Conservation (phyloP, 2,329 filamentous ascomycete genomes). For the Xylaria sp. region DNA sequence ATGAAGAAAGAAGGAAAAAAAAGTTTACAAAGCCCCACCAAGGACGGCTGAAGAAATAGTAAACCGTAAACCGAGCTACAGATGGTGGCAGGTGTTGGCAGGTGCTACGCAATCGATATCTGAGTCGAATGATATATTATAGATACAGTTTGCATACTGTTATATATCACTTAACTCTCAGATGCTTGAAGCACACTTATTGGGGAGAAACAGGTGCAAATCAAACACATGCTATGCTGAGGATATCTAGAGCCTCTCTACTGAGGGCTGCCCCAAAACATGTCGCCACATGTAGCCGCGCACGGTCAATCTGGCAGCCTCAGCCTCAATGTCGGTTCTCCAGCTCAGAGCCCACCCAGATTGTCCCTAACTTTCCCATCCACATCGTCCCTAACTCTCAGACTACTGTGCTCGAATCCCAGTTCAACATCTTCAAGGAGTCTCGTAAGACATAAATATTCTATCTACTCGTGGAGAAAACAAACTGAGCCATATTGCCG, state of each 20-base stretch:
- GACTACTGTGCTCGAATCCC: neutral
- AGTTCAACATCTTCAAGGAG: constrained; percentile 37
- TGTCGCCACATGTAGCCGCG: neutral
- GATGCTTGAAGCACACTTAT: neutral
- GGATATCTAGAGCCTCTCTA: neutral
- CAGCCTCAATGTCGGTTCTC: constrained; percentile 15
- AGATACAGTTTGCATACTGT: neutral
- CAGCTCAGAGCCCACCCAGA: constrained; percentile 8
- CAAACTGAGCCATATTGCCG: constrained; percentile 8
- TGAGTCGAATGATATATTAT: constrained; percentile 5
- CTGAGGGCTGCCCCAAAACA: constrained; percentile 25
- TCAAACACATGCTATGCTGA: neutral
- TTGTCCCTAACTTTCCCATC: neutral
- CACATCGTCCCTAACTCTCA: neutral
- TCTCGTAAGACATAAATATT: constrained; percentile 39
- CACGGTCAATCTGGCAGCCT: neutral
- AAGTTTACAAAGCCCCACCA: constrained; percentile 49
- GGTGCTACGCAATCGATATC: constrained; percentile 5
- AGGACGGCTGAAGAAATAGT: constrained; percentile 37
- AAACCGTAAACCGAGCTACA: constrained; percentile 10
- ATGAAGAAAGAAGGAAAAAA: constrained; percentile 73
- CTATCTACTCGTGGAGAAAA: neutral
- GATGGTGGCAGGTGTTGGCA: constrained; percentile 13
- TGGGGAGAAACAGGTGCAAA: neutral
- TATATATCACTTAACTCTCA: neutral